A percentile compares a stretch with the other conserved stretches of the same genome.
Conservation (phyloP, 2,329 filamentous ascomycete genomes). For the Alternaria sp. region DNA sequence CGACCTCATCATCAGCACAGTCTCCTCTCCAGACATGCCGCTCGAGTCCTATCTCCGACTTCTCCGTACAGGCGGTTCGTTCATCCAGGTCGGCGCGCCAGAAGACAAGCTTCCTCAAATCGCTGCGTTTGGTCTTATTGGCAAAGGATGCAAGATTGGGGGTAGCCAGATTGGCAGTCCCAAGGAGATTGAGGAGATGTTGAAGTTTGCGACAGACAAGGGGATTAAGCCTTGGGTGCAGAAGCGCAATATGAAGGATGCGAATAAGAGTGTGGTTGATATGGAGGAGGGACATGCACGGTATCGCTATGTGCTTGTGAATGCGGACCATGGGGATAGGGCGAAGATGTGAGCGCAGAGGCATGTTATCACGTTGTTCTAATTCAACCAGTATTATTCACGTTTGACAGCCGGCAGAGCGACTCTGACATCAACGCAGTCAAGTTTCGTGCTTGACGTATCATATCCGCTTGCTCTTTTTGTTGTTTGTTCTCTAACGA, state of each 20-base stretch:
- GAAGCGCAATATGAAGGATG: conserved; percentile 61
- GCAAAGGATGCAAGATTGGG: conserved; percentile 58
- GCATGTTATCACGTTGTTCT: neutral
- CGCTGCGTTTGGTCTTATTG: conserved; percentile 64
- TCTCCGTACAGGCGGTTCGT: conserved; percentile 64
- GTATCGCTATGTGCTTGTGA: conserved; percentile 50
- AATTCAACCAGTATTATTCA: neutral
- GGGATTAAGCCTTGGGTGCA: conserved; percentile 68
- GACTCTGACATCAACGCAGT: neutral
- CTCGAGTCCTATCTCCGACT: conserved; percentile 67
- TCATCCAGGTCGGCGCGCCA: conserved; percentile 72
- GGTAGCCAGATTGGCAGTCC: conserved; percentile 61
- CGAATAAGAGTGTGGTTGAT: conserved; percentile 63
- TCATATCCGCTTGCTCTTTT: neutral
- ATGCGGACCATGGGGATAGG: conserved; percentile 31
- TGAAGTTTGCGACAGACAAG: conserved; percentile 65
- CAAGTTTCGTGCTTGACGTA: neutral
- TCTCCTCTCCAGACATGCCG: conserved; percentile 67
- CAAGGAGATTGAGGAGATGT: conserved; percentile 66
- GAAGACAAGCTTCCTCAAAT: conserved; percentile 64
- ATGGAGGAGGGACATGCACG: conserved; percentile 62
- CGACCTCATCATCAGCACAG: conserved; percentile 66
- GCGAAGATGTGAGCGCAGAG: conserved; percentile 27
- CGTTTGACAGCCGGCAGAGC: neutral
- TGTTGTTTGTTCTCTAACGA: neutral